Percentiles rank a stretch among this genome's conserved stretches.
Evolutionary conservation across 176 grass and related monocot genomes (phyloP).

Genomic region (Leersia perrieri): DNA sequence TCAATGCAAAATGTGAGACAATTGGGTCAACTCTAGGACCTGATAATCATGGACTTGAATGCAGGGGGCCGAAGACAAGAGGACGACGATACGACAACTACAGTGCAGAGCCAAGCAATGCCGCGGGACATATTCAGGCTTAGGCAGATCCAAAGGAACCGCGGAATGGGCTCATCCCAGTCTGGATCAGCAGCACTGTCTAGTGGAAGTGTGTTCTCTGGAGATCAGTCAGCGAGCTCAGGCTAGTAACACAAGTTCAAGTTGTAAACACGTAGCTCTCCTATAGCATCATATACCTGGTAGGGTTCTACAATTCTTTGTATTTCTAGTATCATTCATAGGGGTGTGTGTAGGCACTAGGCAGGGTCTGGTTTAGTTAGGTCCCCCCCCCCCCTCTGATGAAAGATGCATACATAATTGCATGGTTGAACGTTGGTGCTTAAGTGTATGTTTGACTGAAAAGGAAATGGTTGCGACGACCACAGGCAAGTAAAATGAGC

Average conservation of each 20-base stretch:
- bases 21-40: too few species aligned
- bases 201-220: slow-evolving; percentile 77
- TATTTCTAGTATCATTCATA: background rate
- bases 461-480: background rate
- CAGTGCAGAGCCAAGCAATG: slow-evolving; percentile 54
- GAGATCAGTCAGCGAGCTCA: slow-evolving; percentile 74
- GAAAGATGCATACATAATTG: background rate
- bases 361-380: slow-evolving; percentile 4
- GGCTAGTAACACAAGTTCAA: slow-evolving; percentile 47
- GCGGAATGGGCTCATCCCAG: slow-evolving; percentile 49
- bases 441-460: background rate
- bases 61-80: slow-evolving; percentile 74
- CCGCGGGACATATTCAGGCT: slow-evolving; percentile 88
- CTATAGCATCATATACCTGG: background rate
- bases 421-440: background rate
- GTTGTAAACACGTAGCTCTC: background rate
- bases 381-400: background rate
- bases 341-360: background rate
- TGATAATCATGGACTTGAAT: background rate
- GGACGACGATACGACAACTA: slow-evolving; percentile 53
- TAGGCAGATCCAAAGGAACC: slow-evolving; percentile 75
- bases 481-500: background rate
- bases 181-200: slow-evolving; percentile 78
- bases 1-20: background rate
- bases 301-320: background rate